Evolutionary conservation across 345 rosid species (phyloP).

Genomic region (Camelina sativa): DNA sequence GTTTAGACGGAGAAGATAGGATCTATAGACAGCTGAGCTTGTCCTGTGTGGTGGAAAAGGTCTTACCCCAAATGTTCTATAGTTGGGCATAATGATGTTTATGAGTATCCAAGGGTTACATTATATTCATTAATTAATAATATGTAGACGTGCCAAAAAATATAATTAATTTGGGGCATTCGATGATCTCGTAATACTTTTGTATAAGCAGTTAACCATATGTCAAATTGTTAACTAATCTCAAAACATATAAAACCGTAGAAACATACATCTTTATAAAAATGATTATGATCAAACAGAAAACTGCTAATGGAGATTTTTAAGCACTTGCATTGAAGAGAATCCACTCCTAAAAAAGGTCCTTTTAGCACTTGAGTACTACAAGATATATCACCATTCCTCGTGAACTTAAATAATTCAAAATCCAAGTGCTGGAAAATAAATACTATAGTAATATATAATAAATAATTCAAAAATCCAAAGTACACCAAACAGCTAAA

Average conservation of each 20-base stretch:
- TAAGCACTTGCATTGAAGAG: neutral
- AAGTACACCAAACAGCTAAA: slow-evolving; percentile 1
- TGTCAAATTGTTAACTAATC: neutral
- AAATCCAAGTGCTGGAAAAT: neutral
- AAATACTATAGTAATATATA: too few relatives aligned
- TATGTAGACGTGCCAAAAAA: slow-evolving; percentile 17
- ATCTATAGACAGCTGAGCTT: slow-evolving; percentile 39
- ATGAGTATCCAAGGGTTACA: slow-evolving; percentile 40
- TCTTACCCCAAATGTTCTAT: slow-evolving; percentile 23
- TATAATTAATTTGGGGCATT: slow-evolving; percentile 16
- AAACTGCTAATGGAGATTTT: neutral
- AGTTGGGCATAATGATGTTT: slow-evolving; percentile 38
- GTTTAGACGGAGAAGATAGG: slow-evolving; percentile 15
- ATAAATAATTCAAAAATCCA: neutral
- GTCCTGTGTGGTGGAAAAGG: slow-evolving; percentile 19
- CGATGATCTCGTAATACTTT: neutral
- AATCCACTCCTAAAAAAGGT: neutral
- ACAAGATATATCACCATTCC: slow-evolving; percentile 11
- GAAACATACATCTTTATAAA: neutral
- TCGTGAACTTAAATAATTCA: slow-evolving; percentile 7
- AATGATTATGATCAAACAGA: neutral
- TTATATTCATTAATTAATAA: slow-evolving; percentile 5
- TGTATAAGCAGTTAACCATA: neutral
- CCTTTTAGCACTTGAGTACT: slow-evolving; percentile 4
- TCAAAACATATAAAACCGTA: neutral